Evolutionary conservation across 2,329 filamentous ascomycete genomes (phyloP).

Genomic region (Verticillium albo-atrum): DNA sequence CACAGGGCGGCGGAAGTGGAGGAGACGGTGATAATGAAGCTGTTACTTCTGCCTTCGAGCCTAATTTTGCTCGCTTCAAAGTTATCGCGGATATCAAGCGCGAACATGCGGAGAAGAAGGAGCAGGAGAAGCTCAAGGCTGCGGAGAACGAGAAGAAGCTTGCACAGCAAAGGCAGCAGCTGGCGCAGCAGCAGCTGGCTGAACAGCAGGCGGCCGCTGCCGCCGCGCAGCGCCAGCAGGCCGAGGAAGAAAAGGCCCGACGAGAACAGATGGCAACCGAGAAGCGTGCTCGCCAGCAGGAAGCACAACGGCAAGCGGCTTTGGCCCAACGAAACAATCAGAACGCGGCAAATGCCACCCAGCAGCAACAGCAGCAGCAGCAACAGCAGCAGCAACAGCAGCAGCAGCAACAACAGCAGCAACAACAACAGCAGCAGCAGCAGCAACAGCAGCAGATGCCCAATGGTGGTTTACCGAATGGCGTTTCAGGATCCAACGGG

Average conservation of each 20-base stretch:
- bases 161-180: slow-evolving; percentile 38
- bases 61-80: slow-evolving; percentile 88
- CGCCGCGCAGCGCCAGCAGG: slow-evolving; percentile 39
- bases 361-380: slow-evolving; percentile 15
- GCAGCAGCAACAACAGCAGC: slow-evolving; percentile 19
- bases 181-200: slow-evolving; percentile 37
- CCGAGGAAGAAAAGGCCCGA: slow-evolving; percentile 35
- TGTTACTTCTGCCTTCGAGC: slow-evolving; percentile 71
- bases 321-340: slow-evolving; percentile 18
- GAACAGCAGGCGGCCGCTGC: slow-evolving; percentile 36
- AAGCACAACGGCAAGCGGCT: slow-evolving; percentile 14
- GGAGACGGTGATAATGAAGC: slow-evolving; percentile 70
- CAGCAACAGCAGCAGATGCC: slow-evolving; percentile 16
- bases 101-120: slow-evolving; percentile 71
- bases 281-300: slow-evolving; percentile 17
- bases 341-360: slow-evolving; percentile 9
- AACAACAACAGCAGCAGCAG: slow-evolving; percentile 14
- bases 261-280: slow-evolving; percentile 27
- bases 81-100: slow-evolving; percentile 79
- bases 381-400: slow-evolving; percentile 16
- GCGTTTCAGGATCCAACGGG: slow-evolving; percentile 23
- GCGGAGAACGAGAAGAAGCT: slow-evolving; percentile 54
- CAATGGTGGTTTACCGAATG: slow-evolving; percentile 32
- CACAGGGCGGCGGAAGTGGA: slow-evolving; percentile 53
- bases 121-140: slow-evolving; percentile 68